Percentiles rank a stretch among this genome's conserved stretches.
phyloP scores from a whole-genome alignment of 257 asterid genomes.

The Echites panduratus region DNA sequence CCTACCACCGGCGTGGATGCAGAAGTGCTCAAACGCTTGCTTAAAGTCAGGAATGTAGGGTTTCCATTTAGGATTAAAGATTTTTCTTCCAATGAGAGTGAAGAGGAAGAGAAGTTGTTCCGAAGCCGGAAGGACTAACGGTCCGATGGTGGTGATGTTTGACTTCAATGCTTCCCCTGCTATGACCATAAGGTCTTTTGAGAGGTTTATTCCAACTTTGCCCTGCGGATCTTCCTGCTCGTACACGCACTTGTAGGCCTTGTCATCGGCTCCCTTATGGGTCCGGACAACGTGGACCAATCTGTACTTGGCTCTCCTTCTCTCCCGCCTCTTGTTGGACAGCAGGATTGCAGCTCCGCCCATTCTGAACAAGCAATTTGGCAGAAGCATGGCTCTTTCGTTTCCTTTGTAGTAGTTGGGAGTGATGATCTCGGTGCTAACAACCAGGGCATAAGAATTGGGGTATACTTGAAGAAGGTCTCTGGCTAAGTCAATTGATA shows the following conservation, averaged over 20 bases:
- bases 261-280: constrained; percentile 81
- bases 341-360: constrained; percentile 79
- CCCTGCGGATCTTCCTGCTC: constrained; percentile 81
- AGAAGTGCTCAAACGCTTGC: too few species aligned
- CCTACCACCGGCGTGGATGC: too few species aligned
- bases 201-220: constrained; percentile 66
- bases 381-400: constrained; percentile 87
- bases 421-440: constrained; percentile 75
- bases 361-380: constrained; percentile 76
- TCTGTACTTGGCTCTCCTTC: constrained; percentile 53
- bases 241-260: constrained; percentile 63
- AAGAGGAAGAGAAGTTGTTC: too few species aligned
- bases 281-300: constrained; percentile 79
- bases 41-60: too few species aligned
- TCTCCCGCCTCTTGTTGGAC: constrained; percentile 58
- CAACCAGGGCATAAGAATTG: constrained; percentile 53
- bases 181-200: constrained; percentile 77
- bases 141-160: too few species aligned
- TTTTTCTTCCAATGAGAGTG: too few species aligned
- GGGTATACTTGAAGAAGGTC: constrained; percentile 71
- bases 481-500: constrained; percentile 67
- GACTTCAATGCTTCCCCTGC: constrained; percentile 98
- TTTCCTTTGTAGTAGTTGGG: constrained; percentile 78
- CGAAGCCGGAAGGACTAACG: too few species aligned
- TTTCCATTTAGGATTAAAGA: too few species aligned